Percentiles rank a stretch among this genome's conserved stretches.
phyloP scores from a whole-genome alignment of 2,329 filamentous ascomycete genomes.

The Calonectria pteridis region DNA sequence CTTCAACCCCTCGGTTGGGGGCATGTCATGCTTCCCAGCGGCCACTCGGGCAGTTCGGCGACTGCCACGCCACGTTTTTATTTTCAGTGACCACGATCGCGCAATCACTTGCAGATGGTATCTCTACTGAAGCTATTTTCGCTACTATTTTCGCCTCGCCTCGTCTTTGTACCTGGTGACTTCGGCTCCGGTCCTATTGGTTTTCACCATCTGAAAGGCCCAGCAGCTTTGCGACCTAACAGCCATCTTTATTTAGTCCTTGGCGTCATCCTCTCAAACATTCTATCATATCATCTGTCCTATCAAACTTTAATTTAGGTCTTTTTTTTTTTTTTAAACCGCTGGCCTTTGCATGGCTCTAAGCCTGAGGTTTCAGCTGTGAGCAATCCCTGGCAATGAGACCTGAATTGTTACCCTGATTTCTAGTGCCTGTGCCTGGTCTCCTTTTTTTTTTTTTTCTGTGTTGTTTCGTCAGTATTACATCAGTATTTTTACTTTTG shows the following conservation, averaged over 20 bases:
- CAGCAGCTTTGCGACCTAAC: background rate
- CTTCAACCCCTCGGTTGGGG: constrained; percentile 5
- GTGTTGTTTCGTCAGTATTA: background rate
- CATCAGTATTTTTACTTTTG: background rate
- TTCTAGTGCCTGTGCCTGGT: background rate
- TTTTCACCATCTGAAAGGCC: background rate
- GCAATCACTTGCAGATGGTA: background rate
- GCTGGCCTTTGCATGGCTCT: background rate
- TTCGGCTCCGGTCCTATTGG: background rate
- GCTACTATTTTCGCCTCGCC: background rate
- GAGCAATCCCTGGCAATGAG: background rate
- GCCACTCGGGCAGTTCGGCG: constrained; percentile 3
- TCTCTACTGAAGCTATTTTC: background rate
- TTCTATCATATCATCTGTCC: background rate
- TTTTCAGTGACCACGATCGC: background rate
- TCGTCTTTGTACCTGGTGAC: background rate
- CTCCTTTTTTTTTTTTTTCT: background rate
- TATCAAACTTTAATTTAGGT: background rate
- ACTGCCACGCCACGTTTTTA: constrained; percentile 4
- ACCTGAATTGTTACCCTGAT: background rate
- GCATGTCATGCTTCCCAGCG: background rate
- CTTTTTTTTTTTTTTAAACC: background rate
- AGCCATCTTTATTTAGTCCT: background rate
- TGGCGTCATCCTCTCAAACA: background rate
- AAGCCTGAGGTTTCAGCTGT: background rate